Conservation (phyloP, 768 basidiomycete species). For the Collybia mongolica region DNA sequence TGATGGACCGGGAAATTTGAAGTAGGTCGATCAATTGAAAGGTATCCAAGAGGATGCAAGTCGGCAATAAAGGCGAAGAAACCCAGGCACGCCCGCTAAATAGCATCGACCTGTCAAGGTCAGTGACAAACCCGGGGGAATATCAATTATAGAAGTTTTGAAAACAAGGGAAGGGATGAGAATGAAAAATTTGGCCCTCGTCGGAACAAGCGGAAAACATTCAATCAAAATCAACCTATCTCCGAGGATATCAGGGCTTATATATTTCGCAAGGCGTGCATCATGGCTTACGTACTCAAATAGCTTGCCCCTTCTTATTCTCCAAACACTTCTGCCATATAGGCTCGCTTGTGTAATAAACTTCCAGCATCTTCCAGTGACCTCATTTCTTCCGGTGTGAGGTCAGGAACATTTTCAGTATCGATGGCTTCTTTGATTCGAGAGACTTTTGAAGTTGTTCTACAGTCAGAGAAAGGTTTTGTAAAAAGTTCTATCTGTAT, state of each 20-base stretch:
- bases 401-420: constrained; percentile 41
- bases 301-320: constrained; percentile 15
- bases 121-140: background rate
- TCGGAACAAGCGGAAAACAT: background rate
- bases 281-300: background rate
- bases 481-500: background rate
- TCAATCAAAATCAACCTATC: no score
- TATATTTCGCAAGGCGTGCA: background rate
- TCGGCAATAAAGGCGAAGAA: background rate
- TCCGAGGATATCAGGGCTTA: no score
- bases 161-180: background rate
- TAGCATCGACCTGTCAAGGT: background rate
- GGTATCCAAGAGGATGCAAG: background rate
- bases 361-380: constrained; percentile 58
- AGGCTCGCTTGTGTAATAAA: constrained; percentile 42
- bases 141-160: background rate
- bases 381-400: constrained; percentile 58
- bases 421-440: constrained; percentile 46
- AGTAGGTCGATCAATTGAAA: constrained; percentile 5
- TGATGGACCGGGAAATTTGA: constrained; percentile 6
- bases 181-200: background rate
- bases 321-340: constrained; percentile 37
- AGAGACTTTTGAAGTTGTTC: constrained; percentile 46
- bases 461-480: constrained; percentile 15
- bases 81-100: no score